Evolutionary conservation across 2,329 filamentous ascomycete genomes (phyloP), one percentile per base, ranked within the genome.

Genomic region (Fusarium sp.): DNA sequence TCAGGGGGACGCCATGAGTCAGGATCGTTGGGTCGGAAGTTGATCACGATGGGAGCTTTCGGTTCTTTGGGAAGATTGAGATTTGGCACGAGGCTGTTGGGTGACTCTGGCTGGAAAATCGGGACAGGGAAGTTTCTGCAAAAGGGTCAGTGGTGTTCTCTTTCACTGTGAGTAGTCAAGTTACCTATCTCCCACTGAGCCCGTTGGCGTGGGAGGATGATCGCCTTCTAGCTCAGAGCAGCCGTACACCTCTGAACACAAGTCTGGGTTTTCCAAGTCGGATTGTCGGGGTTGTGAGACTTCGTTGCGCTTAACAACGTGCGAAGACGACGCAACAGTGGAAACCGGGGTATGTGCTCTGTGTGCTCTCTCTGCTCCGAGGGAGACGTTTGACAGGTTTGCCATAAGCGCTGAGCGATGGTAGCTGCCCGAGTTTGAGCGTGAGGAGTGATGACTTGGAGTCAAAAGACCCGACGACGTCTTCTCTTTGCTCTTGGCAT

Each of bases 1-100:
- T 83, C 79, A 1, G 84, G 84, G 0, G 85, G 81, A 42, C 81
- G 85, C 85, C 85, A 87, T n/a, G 81, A 77, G 22, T 85, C 83
- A 1, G 80, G 78, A 48, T 84, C 82, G 26, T 81, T 81, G 8
- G 80, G 75, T 35, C 74, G 79, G 61, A 79, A 79, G 12, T 77
- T 68, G 35, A 74, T 66, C 5, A 75, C 78, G 4, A 71, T n/a
- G 2, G 71, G 71, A 1, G 66, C 54, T 48, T 67, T 63, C 10
- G 65, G 47, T 26, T 47, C 63, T 33, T 59, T 48, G 7, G 72
- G 54, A 9, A 65, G 44, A 31, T 48, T 61, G 16, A 56, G 48
- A 14, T 47, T 62, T 6, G 71, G 64, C 4, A 73, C 16, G 3
- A 73, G 35, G 18, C 55, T 65, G 33, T 67, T 39, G 3, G 71